phyloP scores from a whole-genome alignment of 192 early-diverging fungal genomes.

The Haplosporangium gracile region DNA sequence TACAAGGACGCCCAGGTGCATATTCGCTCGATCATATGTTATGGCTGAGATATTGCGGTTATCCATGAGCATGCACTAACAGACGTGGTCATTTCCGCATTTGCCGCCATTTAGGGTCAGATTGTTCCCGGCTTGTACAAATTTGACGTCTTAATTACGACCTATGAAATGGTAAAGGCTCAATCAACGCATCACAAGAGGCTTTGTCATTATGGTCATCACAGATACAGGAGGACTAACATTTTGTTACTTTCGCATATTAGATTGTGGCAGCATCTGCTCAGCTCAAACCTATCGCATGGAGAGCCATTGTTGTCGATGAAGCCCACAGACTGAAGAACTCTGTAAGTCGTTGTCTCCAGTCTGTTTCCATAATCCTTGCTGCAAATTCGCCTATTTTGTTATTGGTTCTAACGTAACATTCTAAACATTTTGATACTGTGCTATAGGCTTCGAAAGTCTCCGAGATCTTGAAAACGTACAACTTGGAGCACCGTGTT shows the following conservation, averaged over 20 bases:
- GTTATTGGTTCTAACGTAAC: background rate
- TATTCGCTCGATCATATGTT: background rate
- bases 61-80: background rate
- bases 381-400: background rate
- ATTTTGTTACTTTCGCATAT: background rate
- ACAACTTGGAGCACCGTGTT: slow-evolving; percentile 82
- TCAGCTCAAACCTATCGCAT: slow-evolving; percentile 77
- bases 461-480: slow-evolving; percentile 81
- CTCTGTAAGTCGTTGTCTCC: slow-evolving; percentile 59
- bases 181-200: no score
- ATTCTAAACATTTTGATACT: background rate
- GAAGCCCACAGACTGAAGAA: slow-evolving; percentile 91
- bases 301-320: slow-evolving; percentile 82
- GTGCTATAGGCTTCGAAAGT: slow-evolving; percentile 74
- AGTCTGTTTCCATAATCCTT: background rate
- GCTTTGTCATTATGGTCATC: no score
- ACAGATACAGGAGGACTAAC: background rate
- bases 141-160: slow-evolving; percentile 73
- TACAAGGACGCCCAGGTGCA: slow-evolving; percentile 53
- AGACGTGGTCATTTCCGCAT: background rate
- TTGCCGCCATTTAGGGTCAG: slow-evolving; percentile 42
- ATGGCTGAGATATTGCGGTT: background rate
- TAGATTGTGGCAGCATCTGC: slow-evolving; percentile 69
- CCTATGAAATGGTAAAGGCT: slow-evolving; percentile 61
- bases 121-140: slow-evolving; percentile 65